Evolutionary conservation across 2,329 filamentous ascomycete genomes (phyloP).

Genomic region (Pyricularia pennisetigena): DNA sequence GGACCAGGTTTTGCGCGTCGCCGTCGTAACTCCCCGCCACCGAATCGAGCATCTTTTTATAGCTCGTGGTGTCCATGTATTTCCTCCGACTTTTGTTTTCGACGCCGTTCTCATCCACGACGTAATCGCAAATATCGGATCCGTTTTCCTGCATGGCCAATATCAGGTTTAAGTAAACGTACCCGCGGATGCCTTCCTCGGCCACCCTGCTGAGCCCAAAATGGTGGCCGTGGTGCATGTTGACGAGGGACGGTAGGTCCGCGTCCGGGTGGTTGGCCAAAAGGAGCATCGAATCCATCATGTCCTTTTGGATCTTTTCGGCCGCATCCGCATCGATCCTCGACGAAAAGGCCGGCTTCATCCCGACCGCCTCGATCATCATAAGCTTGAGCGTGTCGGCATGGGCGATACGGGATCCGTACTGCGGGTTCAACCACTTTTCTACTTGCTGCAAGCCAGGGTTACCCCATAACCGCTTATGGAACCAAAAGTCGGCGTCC

Average conservation of each 20-base stretch:
- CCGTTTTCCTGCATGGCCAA: neutral
- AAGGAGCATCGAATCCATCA: neutral
- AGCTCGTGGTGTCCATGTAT: neutral
- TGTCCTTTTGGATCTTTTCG: neutral
- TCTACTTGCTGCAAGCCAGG: neutral
- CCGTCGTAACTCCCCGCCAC: neutral
- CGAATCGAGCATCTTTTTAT: neutral
- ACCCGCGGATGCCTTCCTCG: neutral
- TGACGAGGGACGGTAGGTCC: neutral
- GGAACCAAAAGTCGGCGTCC: neutral
- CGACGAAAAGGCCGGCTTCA: neutral
- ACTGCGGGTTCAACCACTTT: neutral
- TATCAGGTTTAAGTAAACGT: neutral
- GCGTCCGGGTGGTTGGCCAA: neutral
- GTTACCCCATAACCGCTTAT: neutral
- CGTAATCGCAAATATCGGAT: neutral
- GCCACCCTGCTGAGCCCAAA: neutral
- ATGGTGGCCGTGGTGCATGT: neutral
- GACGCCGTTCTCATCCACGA: neutral
- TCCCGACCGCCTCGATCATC: neutral
- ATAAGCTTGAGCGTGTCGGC: neutral
- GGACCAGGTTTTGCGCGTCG: neutral
- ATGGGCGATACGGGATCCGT: neutral
- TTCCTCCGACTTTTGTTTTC: neutral
- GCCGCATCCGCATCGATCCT: neutral